phyloP scores from a whole-genome alignment of 306 rosid species.

The Ormosia semicastrata region DNA sequence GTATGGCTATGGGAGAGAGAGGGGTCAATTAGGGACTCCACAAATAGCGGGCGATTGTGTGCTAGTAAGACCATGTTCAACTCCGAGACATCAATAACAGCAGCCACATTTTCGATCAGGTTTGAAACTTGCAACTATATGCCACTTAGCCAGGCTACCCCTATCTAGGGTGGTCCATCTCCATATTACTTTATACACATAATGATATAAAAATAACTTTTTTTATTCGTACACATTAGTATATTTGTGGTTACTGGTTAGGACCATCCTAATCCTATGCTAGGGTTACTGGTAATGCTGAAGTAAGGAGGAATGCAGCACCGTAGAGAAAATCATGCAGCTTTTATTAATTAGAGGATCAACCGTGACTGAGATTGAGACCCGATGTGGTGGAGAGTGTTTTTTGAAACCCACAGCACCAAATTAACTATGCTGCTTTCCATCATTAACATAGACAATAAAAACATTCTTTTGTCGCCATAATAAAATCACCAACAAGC shows the following conservation, averaged over 20 bases:
- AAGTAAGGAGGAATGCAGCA: conserved; percentile 11
- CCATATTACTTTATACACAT: not conserved
- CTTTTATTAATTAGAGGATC: conserved; percentile 19
- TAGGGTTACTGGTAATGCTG: conserved; percentile 24
- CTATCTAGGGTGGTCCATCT: conserved; percentile 27
- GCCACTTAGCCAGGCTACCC: not conserved
- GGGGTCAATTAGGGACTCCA: conserved; percentile 15
- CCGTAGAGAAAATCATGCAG: conserved; percentile 1
- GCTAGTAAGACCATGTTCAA: not conserved
- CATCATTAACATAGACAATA: not conserved
- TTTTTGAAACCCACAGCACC: not conserved
- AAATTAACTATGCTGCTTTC: not conserved
- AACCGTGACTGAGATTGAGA: conserved; percentile 5
- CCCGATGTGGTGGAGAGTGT: not conserved
- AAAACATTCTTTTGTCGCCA: not conserved
- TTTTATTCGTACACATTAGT: not conserved
- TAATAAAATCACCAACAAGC: not conserved
- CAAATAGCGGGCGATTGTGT: conserved; percentile 28
- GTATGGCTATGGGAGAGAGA: not conserved
- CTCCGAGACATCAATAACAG: conserved; percentile 1
- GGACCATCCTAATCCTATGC: conserved; percentile 36
- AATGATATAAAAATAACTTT: not conserved
- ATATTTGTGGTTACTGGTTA: conserved; percentile 4
- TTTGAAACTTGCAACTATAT: conserved; percentile 26
- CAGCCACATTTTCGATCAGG: conserved; percentile 22